A percentile compares a stretch with the other conserved stretches of the same genome.
phyloP scores from a whole-genome alignment of 2,329 filamentous ascomycete species.

The Fusarium odoratissimum region DNA sequence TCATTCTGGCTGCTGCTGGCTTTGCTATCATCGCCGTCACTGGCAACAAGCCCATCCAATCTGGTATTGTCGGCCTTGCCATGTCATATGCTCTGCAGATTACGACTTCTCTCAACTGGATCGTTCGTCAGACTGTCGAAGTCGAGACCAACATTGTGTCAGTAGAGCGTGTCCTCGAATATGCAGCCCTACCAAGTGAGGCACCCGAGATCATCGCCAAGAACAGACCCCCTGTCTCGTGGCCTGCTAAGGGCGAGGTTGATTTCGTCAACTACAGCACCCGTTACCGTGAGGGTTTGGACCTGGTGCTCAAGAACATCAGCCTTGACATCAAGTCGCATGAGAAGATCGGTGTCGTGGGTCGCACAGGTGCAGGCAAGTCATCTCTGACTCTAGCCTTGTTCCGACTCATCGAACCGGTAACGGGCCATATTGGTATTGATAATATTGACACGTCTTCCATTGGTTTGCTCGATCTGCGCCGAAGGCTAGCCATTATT shows the following conservation, averaged over 20 bases:
- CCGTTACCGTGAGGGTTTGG: slow-evolving; percentile 88
- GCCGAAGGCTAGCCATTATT: slow-evolving; percentile 92
- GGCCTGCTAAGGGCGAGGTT: slow-evolving; percentile 90
- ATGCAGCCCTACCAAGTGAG: slow-evolving; percentile 90
- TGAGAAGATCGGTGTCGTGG: slow-evolving; percentile 98
- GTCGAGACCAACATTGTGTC: slow-evolving; percentile 99
- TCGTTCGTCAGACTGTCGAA: slow-evolving; percentile 97
- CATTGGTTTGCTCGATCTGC: slow-evolving; percentile 90
- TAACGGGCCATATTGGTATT: slow-evolving; percentile 85
- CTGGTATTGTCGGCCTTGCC: slow-evolving; percentile 86
- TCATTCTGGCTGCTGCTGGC: slow-evolving; percentile 88
- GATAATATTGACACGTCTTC: slow-evolving; percentile 89
- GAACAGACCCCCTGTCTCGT: slow-evolving; percentile 86
- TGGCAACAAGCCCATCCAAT: slow-evolving; percentile 69
- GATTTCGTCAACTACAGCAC: slow-evolving; percentile 95
- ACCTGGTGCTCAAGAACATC: slow-evolving; percentile 93
- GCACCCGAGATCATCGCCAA: slow-evolving; percentile 93
- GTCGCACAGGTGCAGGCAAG: slow-evolving; percentile 95
- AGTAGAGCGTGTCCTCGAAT: slow-evolving; percentile 96
- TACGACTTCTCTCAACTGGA: slow-evolving; percentile 98
- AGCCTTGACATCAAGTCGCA: slow-evolving; percentile 92
- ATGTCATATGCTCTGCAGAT: slow-evolving; percentile 99
- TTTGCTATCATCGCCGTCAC: slow-evolving; percentile 85
- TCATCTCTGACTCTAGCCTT: slow-evolving; percentile 91
- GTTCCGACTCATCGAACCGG: slow-evolving; percentile 95